These are phyloP conservation scores for Paramecium sexaurelia DNA, from an alignment of 73 alveolate genomes.

Conservation along the genomic window DNA sequence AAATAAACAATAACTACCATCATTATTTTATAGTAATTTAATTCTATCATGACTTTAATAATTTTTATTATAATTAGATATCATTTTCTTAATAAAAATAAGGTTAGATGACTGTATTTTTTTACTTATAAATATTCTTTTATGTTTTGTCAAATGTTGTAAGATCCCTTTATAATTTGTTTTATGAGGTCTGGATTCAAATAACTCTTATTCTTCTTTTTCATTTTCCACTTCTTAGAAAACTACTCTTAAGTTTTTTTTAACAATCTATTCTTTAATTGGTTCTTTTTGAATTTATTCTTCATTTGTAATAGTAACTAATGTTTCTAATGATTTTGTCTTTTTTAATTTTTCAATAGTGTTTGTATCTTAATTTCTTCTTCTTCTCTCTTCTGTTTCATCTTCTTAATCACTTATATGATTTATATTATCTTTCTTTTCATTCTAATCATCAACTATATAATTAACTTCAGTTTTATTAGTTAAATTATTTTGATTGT, in stretches of 20 bases:
- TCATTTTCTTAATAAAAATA: slow-evolving; percentile 13
- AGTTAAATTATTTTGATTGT: not conserved
- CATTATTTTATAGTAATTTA: not conserved
- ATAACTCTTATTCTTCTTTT: not conserved
- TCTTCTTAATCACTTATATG: slow-evolving; percentile 39
- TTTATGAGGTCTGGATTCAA: not conserved
- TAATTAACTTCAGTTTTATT: slow-evolving; percentile 1
- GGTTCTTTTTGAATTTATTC: not conserved
- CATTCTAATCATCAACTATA: not conserved
- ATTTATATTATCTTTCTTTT: slow-evolving; percentile 23
- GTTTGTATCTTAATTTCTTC: slow-evolving; percentile 45
- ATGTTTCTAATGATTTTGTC: slow-evolving; percentile 11
- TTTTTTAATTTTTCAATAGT: not conserved
- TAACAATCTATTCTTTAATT: not conserved
- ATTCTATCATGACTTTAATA: slow-evolving; percentile 52
- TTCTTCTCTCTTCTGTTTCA: slow-evolving; percentile 5
- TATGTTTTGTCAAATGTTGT: slow-evolving; percentile 33
- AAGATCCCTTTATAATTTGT: slow-evolving; percentile 41
- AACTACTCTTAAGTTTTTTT: not conserved
- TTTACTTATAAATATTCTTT: slow-evolving; percentile 33
- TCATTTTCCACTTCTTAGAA: not conserved
- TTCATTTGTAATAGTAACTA: not conserved
- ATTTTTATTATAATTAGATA: slow-evolving; percentile 14
- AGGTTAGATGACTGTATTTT: slow-evolving; percentile 1
- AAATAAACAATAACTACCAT: slow-evolving; percentile 48